These are phyloP conservation scores for Neurospora sp. DNA, from an alignment of 495 filamentous ascomycete species.

Conservation along the genomic window DNA sequence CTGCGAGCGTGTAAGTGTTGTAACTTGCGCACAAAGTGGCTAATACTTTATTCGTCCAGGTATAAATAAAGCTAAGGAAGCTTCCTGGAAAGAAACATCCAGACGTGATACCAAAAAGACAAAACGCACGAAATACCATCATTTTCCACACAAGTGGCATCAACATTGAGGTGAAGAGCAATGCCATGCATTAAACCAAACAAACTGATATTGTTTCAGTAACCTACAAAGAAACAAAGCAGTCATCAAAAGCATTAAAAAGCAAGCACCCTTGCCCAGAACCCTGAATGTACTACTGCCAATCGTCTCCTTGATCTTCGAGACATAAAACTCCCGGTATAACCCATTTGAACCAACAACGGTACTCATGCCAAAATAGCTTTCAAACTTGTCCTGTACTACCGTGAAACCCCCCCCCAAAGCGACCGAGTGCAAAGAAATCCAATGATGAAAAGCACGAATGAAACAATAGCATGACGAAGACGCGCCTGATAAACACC, in stretches of 20 bases:
- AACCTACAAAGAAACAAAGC: neutral
- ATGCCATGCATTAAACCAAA: neutral
- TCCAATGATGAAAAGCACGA: neutral
- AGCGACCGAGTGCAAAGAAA: neutral
- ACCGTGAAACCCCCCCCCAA: neutral
- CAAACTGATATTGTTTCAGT: neutral
- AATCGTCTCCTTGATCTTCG: neutral
- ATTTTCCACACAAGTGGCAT: neutral
- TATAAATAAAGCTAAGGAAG: neutral
- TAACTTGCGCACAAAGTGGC: neutral
- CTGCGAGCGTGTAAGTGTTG: neutral
- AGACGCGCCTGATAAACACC: neutral
- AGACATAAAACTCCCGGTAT: neutral
- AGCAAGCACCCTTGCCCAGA: neutral
- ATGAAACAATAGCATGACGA: neutral
- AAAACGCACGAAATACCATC: neutral
- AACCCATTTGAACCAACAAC: neutral
- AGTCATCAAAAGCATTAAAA: neutral
- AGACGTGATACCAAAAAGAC: too few relatives aligned
- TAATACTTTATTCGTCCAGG: neutral
- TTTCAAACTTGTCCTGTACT: neutral
- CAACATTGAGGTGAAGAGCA: neutral
- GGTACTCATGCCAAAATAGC: neutral
- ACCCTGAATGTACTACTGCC: neutral
- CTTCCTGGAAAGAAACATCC: neutral